phyloP scores from a whole-genome alignment of 176 grass and related monocot species.

The Zizania latifolia region DNA sequence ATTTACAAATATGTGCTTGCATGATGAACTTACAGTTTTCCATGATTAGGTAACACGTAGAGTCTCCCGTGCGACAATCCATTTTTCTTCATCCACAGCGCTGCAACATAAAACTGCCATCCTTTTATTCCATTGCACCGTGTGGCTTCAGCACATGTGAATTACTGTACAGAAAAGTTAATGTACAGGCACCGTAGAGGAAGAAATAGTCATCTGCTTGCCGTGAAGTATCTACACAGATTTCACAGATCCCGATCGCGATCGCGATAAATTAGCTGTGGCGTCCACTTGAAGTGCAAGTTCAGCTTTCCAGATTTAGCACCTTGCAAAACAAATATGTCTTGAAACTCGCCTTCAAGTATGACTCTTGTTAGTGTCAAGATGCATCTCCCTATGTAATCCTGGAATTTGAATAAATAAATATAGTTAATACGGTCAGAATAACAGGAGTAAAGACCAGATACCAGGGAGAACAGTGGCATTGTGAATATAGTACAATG shows the following conservation, averaged over 20 bases:
- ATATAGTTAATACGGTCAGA: not conserved
- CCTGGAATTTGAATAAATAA: constrained; percentile 36
- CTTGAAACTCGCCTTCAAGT: constrained; percentile 79
- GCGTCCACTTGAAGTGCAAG: constrained; percentile 79
- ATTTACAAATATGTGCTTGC: not conserved
- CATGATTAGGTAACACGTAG: not conserved
- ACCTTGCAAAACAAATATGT: constrained; percentile 69
- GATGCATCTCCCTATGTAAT: constrained; percentile 93
- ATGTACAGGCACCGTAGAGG: not conserved
- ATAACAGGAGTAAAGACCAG: not conserved
- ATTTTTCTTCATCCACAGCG: not conserved
- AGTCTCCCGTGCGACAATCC: not conserved
- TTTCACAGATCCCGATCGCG: constrained; percentile 41
- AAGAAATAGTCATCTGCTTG: not conserved
- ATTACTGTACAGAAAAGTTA: not conserved
- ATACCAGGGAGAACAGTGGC: not conserved
- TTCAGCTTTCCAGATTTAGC: constrained; percentile 93
- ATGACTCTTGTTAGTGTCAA: constrained; percentile 86
- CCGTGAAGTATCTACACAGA: constrained; percentile 1
- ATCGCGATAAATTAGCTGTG: constrained; percentile 87
- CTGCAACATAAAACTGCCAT: not conserved
- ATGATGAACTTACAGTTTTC: not conserved
- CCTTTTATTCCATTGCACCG: not conserved
- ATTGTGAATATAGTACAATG: not conserved
- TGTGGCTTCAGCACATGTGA: not conserved